phyloP scores from a whole-genome alignment of 2,329 filamentous ascomycete genomes.

The Fusarium subglutinans region DNA sequence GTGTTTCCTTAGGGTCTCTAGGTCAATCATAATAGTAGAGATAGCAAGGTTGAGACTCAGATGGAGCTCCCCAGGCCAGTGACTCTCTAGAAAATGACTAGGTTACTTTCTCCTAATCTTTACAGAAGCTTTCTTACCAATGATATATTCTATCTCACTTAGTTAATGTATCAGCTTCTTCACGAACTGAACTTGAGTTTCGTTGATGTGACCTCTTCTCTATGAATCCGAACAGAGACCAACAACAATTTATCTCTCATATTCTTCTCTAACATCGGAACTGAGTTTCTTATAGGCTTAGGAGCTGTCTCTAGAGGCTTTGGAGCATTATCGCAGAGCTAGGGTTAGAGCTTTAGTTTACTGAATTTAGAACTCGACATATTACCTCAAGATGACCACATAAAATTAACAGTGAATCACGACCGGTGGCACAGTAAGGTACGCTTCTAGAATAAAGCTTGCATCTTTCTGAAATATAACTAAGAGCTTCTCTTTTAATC shows the following conservation, averaged over 20 bases:
- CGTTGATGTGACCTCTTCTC: not conserved
- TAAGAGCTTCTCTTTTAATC: not conserved
- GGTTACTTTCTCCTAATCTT: not conserved
- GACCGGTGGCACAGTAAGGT: not conserved
- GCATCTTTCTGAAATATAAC: not conserved
- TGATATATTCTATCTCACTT: too few relatives aligned
- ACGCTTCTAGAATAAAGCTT: too few relatives aligned
- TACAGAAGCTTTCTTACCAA: not conserved
- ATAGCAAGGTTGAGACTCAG: not conserved
- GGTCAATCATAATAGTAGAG: rapidly evolving
- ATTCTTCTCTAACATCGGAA: not conserved
- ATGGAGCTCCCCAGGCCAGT: not conserved
- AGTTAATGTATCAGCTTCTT: not conserved
- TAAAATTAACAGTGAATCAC: not conserved
- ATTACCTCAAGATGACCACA: too few relatives aligned
- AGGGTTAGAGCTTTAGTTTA: too few relatives aligned
- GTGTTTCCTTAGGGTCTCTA: not conserved
- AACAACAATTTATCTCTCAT: not conserved
- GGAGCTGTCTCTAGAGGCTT: not conserved
- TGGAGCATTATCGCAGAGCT: not conserved
- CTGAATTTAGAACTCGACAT: not conserved
- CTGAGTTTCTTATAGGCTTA: not conserved
- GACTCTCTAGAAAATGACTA: not conserved
- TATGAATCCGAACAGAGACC: not conserved
- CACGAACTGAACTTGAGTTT: not conserved